Evolutionary conservation across 805 yeast genomes (phyloP).

Genomic region (Alloascoidea hylecoeti): DNA sequence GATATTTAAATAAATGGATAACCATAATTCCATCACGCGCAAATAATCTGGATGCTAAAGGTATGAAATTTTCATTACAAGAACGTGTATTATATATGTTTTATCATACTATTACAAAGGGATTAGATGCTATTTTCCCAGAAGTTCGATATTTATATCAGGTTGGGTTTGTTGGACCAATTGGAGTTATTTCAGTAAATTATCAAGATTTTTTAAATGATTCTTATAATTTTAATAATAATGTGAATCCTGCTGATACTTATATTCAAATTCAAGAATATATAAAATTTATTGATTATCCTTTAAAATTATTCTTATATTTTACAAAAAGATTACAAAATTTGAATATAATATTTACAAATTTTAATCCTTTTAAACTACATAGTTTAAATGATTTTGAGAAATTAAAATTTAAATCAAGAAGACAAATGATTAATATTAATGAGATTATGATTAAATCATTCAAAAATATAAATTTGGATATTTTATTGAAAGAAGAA

Average conservation of each 20-base stretch:
- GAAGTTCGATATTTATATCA: background rate
- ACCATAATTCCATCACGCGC: background rate
- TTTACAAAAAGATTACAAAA: background rate
- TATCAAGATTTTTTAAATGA: too few relatives aligned
- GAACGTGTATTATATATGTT: background rate
- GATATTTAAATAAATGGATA: background rate
- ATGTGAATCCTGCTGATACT: too few relatives aligned
- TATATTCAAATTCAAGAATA: too few relatives aligned
- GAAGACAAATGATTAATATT: background rate
- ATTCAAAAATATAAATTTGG: background rate
- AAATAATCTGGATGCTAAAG: background rate
- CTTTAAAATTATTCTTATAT: background rate
- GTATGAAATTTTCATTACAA: background rate
- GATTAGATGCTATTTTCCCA: background rate
- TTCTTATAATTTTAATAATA: too few relatives aligned
- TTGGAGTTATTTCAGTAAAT: too few relatives aligned
- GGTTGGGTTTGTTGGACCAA: background rate
- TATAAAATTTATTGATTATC: background rate
- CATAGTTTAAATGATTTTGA: background rate
- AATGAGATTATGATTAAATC: background rate
- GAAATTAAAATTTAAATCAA: background rate
- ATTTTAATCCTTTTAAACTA: background rate
- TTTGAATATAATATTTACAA: background rate
- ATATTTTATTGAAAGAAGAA: background rate
- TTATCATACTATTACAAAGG: background rate